Evolutionary conservation across 805 yeast genomes (phyloP), one percentile per base, ranked within the genome.

Genomic region (Teunomyces kruisii): DNA sequence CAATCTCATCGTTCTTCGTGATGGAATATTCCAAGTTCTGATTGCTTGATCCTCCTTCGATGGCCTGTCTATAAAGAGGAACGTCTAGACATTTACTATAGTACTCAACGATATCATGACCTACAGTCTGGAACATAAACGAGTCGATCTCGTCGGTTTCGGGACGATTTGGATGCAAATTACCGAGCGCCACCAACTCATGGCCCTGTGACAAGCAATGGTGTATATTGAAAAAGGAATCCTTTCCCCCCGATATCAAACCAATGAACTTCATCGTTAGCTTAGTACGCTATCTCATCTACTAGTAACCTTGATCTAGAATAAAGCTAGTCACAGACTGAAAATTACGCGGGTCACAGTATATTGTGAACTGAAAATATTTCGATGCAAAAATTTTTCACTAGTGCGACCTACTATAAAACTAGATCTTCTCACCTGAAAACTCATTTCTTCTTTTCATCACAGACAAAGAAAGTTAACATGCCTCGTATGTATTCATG

Each of bases 111-210:
- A 86, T 79, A 50, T 86, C 88, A 62, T 87, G 94, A 0, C 99
- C 99, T 6, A 94, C 98, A 0, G 99, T 94, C 65, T 94, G 99
- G 64, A 88, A 94, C 99, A 94, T 94, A 59, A 85, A 92, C 43
- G 96, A 88, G 62, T 94, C 97, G 43, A 94, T 68, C 62, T 94
- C 99, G 53, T 66, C 67, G n/a, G 46, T 47, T 38, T 58, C 57
- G 16, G 43, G 8, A 53, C 72, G 56, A 10, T 31, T 22, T 1
- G 97, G 97, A 56, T 81, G 80, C 49, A 94, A 64, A 57, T 94
- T 94, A 0, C 90, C 98, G 39, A 92, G 65, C 1, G 96, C 97
- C 0, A 80, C 80, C 5, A 94, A 69, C 55, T 88, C 87, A 67
- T 94, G 99, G 10, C 95, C 96, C 42, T 86, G 81, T 2, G 78